Base-by-base conservation (phyloP, 2,329 filamentous ascomycete species). In the Talaromyces sp. region DNA sequence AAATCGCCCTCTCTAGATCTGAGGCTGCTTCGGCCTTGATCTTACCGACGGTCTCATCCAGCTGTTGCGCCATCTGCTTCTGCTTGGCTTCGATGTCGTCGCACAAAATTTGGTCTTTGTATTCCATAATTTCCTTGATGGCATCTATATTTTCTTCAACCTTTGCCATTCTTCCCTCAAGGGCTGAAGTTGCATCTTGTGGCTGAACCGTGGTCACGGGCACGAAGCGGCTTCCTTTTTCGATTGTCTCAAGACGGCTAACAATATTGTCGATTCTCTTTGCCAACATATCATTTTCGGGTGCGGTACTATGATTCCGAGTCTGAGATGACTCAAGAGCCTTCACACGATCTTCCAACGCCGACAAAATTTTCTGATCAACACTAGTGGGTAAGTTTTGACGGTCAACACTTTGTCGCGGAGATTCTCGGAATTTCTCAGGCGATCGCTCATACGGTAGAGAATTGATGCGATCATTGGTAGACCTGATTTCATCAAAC, bases 21-120 rank as follows among this genome's bases (percentile, higher is more conserved):
- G 52, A 37, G 10, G 54, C 19, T 48, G 47, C 19, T 60, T 60
- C 62, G 56, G 60, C 57, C 58, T 63, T 58, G 22, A 64, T 41
- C 57, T 63, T 41, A 56, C 56, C 47, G 37, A 61, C 22, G 5
- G 43, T 59, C 24, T 65, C 24, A 22, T 65, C 59, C 10, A 65
- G 33, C 16, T 48, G 39, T 22, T 63, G 19, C 10, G 22, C 35
- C 39, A 70, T 33, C 16, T 27, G 33, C 8, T 62, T 60, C 31
- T 67, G 65, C 3, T 70, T 35, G 0, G 71, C 63, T 19, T 73
- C 70, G 22, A 72, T 60, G 14, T 68, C 65, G 6, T 68, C 62
- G 16, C 68, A 67, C 13, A 67, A 61, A 1, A 73, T 19, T 13
- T 71, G 68, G 50, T 74, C 70, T 66, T 71, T 71, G 41, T 68